Evolutionary conservation across 2,329 filamentous ascomycete genomes (phyloP), one percentile per base, ranked within the genome.

Genomic region (Xylariaceae sp.): DNA sequence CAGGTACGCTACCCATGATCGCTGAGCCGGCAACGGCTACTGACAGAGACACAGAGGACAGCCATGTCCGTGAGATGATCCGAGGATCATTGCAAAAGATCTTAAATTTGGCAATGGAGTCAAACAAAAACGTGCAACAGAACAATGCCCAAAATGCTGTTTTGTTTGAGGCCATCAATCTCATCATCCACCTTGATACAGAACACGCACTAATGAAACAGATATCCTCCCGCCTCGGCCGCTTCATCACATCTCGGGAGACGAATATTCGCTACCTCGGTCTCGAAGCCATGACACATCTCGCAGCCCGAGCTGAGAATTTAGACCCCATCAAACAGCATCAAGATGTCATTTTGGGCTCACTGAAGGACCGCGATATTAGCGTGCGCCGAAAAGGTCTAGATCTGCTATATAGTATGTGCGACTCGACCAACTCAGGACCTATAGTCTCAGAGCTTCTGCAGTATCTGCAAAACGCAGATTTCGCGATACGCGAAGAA

Each of bases 61-160:
- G 87, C 31, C 89, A 96, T 66, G 84, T 96, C 38, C 87, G 92
- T 49, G 86, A 90, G 40, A 85, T 99, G 72, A 94, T 99, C 56
- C 86, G 94, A 42, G 88, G 96, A 65, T 92, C 91, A 1, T 72
- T 99, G 42, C 89, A 95, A 66, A 90, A 87, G 68, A 95, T 97
- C 41, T 78, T 99, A 66, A 90, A 96, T 62, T 77, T 89, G 35
- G 92, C 94, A 1, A 85, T 95, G 76, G 92, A 97, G 65, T 85
- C 89, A 65, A 94, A 90, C 46, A 99, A 97, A 73, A 99, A 99
- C 62, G 94, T 99, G 14, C 94, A 99, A 70, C 94, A 99, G 67
- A 99, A 99, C 70, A 99, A 99, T 66, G 94, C 94, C 0, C 94
- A 97, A 65, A 99, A 99, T 64, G 94, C 94, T 0, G 90, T 99